A percentile compares a stretch with the other conserved stretches of the same genome.
Evolutionary conservation across 352 stramenopile species (phyloP).

Genomic region (Globisporangium emineosum): DNA sequence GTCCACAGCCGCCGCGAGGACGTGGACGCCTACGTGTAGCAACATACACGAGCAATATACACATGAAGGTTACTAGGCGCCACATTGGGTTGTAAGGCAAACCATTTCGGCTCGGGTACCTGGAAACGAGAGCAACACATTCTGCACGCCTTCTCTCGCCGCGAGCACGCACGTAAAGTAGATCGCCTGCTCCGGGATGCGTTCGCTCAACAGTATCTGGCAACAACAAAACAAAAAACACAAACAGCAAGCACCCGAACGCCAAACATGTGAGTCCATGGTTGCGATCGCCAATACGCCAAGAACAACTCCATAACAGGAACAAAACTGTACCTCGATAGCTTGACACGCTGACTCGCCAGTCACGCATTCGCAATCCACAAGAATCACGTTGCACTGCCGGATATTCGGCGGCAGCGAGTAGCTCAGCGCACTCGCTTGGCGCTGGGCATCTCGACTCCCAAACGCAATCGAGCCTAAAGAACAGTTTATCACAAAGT

Average conservation of each 20-base stretch:
- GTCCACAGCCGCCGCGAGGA: conserved; percentile 6
- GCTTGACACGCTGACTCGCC: conserved; percentile 11
- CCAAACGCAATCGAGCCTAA: conserved; percentile 13
- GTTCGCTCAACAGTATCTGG: conserved; percentile 14
- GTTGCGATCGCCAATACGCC: background rate
- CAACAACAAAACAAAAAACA: background rate
- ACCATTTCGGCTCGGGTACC: background rate
- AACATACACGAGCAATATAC: background rate
- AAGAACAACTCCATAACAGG: background rate
- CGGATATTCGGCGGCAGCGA: conserved; percentile 2
- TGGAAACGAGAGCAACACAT: conserved; percentile 3
- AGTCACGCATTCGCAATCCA: conserved; percentile 16
- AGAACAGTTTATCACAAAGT: background rate
- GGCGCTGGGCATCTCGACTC: conserved; percentile 7
- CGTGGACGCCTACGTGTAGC: background rate
- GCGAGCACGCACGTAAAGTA: conserved; percentile 14
- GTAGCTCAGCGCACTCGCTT: conserved; percentile 7
- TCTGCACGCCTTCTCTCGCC: conserved; percentile 8
- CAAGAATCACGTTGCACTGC: conserved; percentile 10
- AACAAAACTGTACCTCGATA: conserved; percentile 6
- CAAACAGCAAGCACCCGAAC: background rate
- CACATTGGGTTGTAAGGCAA: background rate
- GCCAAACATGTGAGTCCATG: background rate
- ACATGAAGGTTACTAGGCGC: background rate
- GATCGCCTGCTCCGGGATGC: conserved; percentile 12